These are phyloP conservation scores for Micromonas pusilla DNA, from an alignment of 139 green algal genomes.

Conservation along the genomic window DNA sequence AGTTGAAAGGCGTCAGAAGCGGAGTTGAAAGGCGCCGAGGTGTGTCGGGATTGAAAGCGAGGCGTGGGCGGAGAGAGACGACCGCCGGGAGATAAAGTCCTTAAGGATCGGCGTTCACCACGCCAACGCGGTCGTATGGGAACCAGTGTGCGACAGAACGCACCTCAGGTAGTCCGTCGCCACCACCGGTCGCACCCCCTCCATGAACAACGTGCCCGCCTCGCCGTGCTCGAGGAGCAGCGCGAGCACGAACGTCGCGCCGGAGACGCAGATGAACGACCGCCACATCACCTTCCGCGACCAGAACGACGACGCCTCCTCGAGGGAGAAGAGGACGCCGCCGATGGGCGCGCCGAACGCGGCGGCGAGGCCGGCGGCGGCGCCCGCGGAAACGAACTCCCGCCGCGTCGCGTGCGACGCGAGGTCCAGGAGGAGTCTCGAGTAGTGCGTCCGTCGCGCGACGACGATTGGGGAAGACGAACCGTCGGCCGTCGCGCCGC, in stretches of 20 bases:
- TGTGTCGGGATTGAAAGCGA: too few relatives aligned
- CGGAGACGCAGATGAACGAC: slow-evolving; percentile 66
- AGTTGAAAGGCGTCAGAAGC: too few relatives aligned
- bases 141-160: too few relatives aligned
- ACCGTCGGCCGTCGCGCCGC: background rate
- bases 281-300: slow-evolving; percentile 69
- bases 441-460: background rate
- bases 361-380: slow-evolving; percentile 67
- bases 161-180: slow-evolving; percentile 63
- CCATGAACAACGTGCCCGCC: slow-evolving; percentile 55
- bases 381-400: slow-evolving; percentile 77
- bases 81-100: too few relatives aligned
- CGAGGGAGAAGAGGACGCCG: slow-evolving; percentile 83
- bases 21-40: too few relatives aligned
- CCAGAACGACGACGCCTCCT: slow-evolving; percentile 73
- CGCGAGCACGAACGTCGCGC: slow-evolving; percentile 29
- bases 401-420: slow-evolving; percentile 41
- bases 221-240: slow-evolving; percentile 12
- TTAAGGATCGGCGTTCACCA: too few relatives aligned
- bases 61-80: too few relatives aligned
- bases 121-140: too few relatives aligned
- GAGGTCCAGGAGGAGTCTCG: background rate
- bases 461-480: too few relatives aligned
- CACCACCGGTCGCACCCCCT: slow-evolving; percentile 34
- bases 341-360: slow-evolving; percentile 84